Conservation (phyloP, 305 asterid genomes). For the Solanum aculeatissimum region DNA sequence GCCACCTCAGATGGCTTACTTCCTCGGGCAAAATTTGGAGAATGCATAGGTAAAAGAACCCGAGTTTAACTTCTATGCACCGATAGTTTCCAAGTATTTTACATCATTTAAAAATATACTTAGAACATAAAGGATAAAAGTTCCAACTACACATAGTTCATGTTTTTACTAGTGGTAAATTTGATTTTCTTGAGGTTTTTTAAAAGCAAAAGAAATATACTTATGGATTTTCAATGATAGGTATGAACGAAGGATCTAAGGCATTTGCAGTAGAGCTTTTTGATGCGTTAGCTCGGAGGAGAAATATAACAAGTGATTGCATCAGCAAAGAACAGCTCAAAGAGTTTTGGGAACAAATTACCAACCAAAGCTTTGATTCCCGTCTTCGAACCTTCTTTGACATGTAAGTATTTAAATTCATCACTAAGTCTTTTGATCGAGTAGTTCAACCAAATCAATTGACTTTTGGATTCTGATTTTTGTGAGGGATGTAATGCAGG, state of each 20-base stretch:
- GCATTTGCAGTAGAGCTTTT: slow-evolving; percentile 82
- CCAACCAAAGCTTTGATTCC: slow-evolving; percentile 81
- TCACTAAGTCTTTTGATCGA: neutral
- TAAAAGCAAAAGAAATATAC: neutral
- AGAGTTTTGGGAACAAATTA: slow-evolving; percentile 88
- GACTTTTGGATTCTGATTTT: neutral
- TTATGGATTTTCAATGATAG: neutral
- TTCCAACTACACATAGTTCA: neutral
- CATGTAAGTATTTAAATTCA: slow-evolving; percentile 34
- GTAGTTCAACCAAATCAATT: neutral
- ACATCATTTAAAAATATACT: neutral
- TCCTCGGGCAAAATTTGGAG: slow-evolving; percentile 52
- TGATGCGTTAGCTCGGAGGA: slow-evolving; percentile 64
- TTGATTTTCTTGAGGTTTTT: neutral
- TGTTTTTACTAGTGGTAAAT: neutral
- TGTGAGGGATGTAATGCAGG: slow-evolving; percentile 30
- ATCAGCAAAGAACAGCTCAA: slow-evolving; percentile 47
- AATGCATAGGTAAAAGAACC: slow-evolving; percentile 64
- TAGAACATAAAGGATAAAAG: neutral
- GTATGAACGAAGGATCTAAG: slow-evolving; percentile 39
- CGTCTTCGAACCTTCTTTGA: slow-evolving; percentile 91
- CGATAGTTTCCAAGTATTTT: neutral
- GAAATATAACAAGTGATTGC: slow-evolving; percentile 47
- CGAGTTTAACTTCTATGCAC: neutral
- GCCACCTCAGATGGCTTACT: slow-evolving; percentile 41